Evolutionary conservation across 148 eudicot genomes (phyloP).

Genomic region (Rhododendron williamsianum): DNA sequence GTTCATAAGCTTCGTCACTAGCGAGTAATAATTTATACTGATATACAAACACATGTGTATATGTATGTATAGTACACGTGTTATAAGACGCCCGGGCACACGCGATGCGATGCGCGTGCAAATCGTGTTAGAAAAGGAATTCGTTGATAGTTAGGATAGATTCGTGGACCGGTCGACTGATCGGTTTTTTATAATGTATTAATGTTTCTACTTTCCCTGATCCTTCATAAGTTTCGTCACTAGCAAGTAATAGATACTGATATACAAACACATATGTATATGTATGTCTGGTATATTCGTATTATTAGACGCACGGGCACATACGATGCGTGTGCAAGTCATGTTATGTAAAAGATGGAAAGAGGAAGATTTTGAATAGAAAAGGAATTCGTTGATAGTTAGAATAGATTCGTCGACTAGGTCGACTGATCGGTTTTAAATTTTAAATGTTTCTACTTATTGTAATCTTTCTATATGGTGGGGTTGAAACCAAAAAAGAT

Average conservation of each 20-base stretch:
- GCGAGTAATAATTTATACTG: slow-evolving; percentile 32
- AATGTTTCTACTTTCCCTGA: not conserved
- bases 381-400: not conserved
- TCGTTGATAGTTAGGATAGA: not conserved
- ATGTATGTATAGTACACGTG: not conserved
- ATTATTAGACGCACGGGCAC: too few relatives aligned
- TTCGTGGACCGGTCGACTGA: not conserved
- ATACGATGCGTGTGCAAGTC: not conserved
- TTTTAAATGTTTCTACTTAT: not conserved
- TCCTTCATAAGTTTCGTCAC: slow-evolving; percentile 44
- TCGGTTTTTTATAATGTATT: not conserved
- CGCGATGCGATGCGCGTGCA: not conserved
- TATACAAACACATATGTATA: not conserved
- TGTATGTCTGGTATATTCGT: not conserved
- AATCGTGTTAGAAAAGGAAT: not conserved
- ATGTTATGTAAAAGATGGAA: not conserved
- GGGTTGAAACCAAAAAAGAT: not conserved
- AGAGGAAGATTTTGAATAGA: not conserved
- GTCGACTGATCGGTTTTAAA: not conserved
- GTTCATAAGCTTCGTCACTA: slow-evolving; percentile 54
- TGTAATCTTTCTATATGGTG: not conserved
- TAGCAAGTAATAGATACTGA: slow-evolving; percentile 31
- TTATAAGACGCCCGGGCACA: not conserved
- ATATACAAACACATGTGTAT: not conserved
- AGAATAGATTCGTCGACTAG: not conserved